These are phyloP conservation scores for Lodderomyces beijingensis DNA, from an alignment of 1,139 yeast genomes.

Conservation along the genomic window DNA sequence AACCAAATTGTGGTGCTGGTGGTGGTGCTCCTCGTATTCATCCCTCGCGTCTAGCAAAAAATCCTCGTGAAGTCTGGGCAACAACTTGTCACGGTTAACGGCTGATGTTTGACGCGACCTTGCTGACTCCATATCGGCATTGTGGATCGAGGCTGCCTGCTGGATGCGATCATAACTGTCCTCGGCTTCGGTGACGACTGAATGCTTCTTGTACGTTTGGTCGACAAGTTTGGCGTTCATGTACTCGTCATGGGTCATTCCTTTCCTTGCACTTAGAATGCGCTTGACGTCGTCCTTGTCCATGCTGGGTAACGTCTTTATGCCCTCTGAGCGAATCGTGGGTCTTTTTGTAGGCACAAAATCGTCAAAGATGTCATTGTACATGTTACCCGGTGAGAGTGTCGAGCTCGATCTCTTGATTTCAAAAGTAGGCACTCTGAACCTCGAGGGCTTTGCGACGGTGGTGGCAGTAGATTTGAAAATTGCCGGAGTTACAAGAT, in stretches of 20 bases:
- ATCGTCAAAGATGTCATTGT: conserved; percentile 43
- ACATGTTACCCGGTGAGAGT: conserved; percentile 35
- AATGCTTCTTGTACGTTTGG: conserved; percentile 21
- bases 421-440: conserved; percentile 43
- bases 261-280: conserved; percentile 36
- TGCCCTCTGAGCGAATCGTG: conserved; percentile 37
- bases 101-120: conserved; percentile 4
- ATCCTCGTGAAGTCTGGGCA: background rate
- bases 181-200: conserved; percentile 28
- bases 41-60: background rate
- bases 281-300: conserved; percentile 45
- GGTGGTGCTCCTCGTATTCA: background rate
- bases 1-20: conserved; percentile 2
- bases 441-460: conserved; percentile 21
- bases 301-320: conserved; percentile 46
- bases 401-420: conserved; percentile 34
- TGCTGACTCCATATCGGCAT: conserved; percentile 27
- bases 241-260: conserved; percentile 42
- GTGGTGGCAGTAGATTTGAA: background rate
- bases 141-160: conserved; percentile 40
- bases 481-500: background rate
- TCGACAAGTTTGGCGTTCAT: conserved; percentile 33
- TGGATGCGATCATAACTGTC: conserved; percentile 29
- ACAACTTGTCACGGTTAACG: conserved; percentile 14
- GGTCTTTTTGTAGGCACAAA: conserved; percentile 21